Evolutionary conservation across 352 stramenopile species (phyloP), one percentile per base, ranked within the genome.

Genomic region (Blastocystis sp.): DNA sequence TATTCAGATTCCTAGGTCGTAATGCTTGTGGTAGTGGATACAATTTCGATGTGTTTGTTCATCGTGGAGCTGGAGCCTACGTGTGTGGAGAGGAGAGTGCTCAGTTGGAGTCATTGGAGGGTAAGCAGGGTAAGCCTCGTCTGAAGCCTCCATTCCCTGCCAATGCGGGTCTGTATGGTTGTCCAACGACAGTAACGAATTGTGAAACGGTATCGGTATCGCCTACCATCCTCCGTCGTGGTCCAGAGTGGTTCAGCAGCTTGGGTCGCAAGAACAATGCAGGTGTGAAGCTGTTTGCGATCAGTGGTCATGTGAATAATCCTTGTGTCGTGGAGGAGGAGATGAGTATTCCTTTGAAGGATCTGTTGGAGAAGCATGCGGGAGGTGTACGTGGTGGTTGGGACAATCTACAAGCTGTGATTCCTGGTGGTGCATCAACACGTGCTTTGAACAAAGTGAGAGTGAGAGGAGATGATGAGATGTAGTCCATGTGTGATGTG

Each of bases 221-320:
- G 39, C 96, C 96, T 6, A 99, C 96, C 52, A 99, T 99, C 88
- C 90, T 99, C 49, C 93, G 96, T 88, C 93, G 96, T 61, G 96
- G 96, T 85, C 92, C 92, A 16, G 94, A 91, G 81, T 99, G 96
- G 96, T 99, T 99, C 90, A 90, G 92, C 43, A 90, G 92, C 37
- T 95, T 99, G 65, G 96, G 96, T 75, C 95, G 97, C 88, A 95
- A 97, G 89, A 98, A 98, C 91, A 99, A 99, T 90, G 88, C 92
- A 67, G 96, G 96, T 69, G 98, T 96, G 43, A 99, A 99, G 91
- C 92, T 99, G 0, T 99, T 99, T 89, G 97, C 93, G 86, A 98
- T 99, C 89, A 98, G 94, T n/a, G 96, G 96, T 46, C 96, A 99
- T 90, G 96, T 99, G 29, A 98, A 98, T 92, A 98, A 98, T 90